These are phyloP conservation scores for Albifimbria verrucaria DNA, from an alignment of 2,329 filamentous ascomycete genomes.

Conservation along the genomic window DNA sequence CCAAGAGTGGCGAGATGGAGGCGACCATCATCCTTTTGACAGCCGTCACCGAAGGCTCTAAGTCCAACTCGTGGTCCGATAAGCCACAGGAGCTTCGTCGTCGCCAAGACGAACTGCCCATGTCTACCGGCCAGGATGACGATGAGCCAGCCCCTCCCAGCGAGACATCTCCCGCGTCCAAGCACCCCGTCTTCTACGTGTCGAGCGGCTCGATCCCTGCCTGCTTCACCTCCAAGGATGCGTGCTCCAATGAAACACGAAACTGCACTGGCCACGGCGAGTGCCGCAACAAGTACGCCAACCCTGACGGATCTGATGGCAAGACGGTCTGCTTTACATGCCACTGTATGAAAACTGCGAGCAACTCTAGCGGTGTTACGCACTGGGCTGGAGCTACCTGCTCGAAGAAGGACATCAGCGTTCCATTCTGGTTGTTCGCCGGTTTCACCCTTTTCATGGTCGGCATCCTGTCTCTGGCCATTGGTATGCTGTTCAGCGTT, in stretches of 20 bases:
- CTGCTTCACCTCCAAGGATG: conserved; percentile 70
- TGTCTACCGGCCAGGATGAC: conserved; percentile 34
- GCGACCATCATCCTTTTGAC: conserved; percentile 55
- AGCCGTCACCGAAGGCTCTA: conserved; percentile 34
- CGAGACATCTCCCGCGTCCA: conserved; percentile 9
- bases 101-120: conserved; percentile 46
- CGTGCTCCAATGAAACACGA: conserved; percentile 67
- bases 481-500: conserved; percentile 78
- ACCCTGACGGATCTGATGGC: conserved; percentile 34
- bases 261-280: conserved; percentile 79
- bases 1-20: conserved; percentile 49
- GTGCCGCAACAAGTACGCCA: conserved; percentile 66
- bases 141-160: conserved; percentile 17
- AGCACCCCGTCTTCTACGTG: conserved; percentile 32
- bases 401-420: conserved; percentile 87
- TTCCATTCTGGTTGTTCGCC: conserved; percentile 82
- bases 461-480: conserved; percentile 63
- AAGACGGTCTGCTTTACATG: conserved; percentile 70
- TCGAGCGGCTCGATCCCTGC: conserved; percentile 52
- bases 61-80: conserved; percentile 36
- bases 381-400: conserved; percentile 85
- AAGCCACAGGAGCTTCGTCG: conserved; percentile 41
- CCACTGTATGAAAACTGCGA: conserved; percentile 62
- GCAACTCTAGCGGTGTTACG: conserved; percentile 57
- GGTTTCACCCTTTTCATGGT: conserved; percentile 71